These are phyloP conservation scores for Podila epigama DNA, from an alignment of 192 early-diverging fungal genomes.

Conservation along the genomic window DNA sequence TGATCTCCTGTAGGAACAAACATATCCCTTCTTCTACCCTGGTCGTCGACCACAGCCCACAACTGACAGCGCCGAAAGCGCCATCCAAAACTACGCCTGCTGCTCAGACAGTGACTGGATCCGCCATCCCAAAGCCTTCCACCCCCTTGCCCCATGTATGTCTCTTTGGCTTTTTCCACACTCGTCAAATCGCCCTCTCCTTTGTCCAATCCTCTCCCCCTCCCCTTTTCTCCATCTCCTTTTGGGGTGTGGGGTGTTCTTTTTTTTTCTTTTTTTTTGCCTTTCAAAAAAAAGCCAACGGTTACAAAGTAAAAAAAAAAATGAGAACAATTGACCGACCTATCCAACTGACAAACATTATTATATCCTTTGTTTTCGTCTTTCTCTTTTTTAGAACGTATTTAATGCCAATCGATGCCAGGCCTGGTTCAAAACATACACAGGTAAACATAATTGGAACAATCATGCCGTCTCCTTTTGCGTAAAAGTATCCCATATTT, in stretches of 20 bases:
- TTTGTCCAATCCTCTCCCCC: not conserved
- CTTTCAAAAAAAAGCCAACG: not conserved
- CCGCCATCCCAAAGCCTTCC: not conserved
- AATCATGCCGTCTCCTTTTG: not conserved
- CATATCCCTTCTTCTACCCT: not conserved
- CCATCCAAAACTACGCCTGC: slow-evolving; percentile 6
- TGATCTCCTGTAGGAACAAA: slow-evolving; percentile 1
- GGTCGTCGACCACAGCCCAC: not conserved
- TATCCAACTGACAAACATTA: not conserved
- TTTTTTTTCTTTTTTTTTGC: not conserved
- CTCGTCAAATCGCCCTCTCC: not conserved
- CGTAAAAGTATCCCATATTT: not conserved
- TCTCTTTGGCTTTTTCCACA: not conserved
- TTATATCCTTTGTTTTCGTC: not conserved
- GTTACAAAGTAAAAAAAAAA: too few species aligned
- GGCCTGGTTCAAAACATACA: slow-evolving; percentile 38
- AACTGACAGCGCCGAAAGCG: slow-evolving; percentile 6
- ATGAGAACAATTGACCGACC: too few species aligned
- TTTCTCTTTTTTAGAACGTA: slow-evolving; percentile 7
- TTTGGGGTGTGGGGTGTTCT: too few species aligned
- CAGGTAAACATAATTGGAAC: slow-evolving; percentile 5
- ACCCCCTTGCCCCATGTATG: slow-evolving; percentile 19
- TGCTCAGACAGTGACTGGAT: not conserved
- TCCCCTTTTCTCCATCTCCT: too few species aligned
- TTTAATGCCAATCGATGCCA: slow-evolving; percentile 21